These are phyloP conservation scores for Tetrahymena borealis DNA, from an alignment of 73 alveolate genomes.

Conservation along the genomic window DNA sequence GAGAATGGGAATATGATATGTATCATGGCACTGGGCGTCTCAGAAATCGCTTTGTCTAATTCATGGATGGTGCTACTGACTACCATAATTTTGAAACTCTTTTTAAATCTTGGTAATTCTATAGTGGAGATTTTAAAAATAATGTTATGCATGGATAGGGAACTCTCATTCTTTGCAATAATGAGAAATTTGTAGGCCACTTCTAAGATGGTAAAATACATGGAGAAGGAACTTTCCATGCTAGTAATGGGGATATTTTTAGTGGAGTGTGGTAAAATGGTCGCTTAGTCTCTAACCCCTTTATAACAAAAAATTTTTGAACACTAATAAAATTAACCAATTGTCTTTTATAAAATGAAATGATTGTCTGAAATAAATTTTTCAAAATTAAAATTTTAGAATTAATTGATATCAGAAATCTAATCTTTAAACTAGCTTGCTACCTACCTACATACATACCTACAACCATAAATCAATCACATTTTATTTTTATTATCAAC, in stretches of 20 bases:
- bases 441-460: too few relatives aligned
- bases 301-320: background rate
- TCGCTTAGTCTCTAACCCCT: background rate
- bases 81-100: background rate
- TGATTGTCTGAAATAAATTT: too few relatives aligned
- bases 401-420: too few relatives aligned
- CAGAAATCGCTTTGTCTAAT: background rate
- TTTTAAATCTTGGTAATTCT: background rate
- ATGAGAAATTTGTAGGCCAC: background rate
- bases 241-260: background rate
- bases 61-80: background rate
- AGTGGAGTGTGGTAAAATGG: background rate
- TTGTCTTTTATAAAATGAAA: too few relatives aligned
- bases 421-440: too few relatives aligned
- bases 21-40: slow-evolving; percentile 1
- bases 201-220: background rate
- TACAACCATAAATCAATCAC: too few relatives aligned
- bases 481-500: too few relatives aligned
- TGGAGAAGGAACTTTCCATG: background rate
- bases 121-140: background rate
- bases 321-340: background rate
- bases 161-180: background rate
- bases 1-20: background rate
- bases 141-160: background rate
- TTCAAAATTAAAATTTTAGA: too few relatives aligned